Conservation (phyloP, 2,329 filamentous ascomycete species). For the Penicillium sp. region DNA sequence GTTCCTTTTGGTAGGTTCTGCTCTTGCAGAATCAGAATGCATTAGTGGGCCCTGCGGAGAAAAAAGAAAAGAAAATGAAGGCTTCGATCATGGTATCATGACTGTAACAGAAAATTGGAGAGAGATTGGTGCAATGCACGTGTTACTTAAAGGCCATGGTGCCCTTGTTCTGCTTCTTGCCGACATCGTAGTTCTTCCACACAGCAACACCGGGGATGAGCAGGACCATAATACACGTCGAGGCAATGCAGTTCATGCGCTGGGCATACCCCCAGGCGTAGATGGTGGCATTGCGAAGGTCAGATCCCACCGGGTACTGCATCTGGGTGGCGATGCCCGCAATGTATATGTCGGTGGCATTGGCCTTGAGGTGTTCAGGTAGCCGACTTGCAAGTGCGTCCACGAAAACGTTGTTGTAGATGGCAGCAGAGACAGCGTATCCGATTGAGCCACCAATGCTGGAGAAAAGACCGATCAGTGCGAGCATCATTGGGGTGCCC, state of each 20-base stretch:
- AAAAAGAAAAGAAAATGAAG: too few species aligned
- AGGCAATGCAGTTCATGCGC: slow-evolving; percentile 26
- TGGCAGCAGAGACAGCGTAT: slow-evolving; percentile 26
- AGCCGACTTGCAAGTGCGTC: slow-evolving; percentile 20
- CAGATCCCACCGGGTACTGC: slow-evolving; percentile 19
- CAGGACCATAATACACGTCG: slow-evolving; percentile 21
- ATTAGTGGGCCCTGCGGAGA: neutral
- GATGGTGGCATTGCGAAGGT: slow-evolving; percentile 15
- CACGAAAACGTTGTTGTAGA: slow-evolving; percentile 29
- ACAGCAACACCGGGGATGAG: slow-evolving; percentile 21
- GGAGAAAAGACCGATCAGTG: slow-evolving; percentile 26
- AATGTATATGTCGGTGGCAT: slow-evolving; percentile 21
- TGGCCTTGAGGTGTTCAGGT: slow-evolving; percentile 18
- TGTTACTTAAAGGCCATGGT: slow-evolving; percentile 21
- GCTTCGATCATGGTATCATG: neutral
- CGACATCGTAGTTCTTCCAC: slow-evolving; percentile 27
- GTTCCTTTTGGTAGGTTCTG: too few species aligned
- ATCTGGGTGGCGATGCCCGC: slow-evolving; percentile 17
- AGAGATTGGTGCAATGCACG: neutral
- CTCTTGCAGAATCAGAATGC: neutral
- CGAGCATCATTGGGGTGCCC: slow-evolving; percentile 26
- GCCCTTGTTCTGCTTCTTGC: slow-evolving; percentile 27
- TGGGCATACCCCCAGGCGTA: slow-evolving; percentile 25
- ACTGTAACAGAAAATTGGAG: neutral
- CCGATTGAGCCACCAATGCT: slow-evolving; percentile 28